These are phyloP conservation scores for Rhododendron kiyosumense DNA, from an alignment of 148 eudicot genomes.

Conservation along the genomic window DNA sequence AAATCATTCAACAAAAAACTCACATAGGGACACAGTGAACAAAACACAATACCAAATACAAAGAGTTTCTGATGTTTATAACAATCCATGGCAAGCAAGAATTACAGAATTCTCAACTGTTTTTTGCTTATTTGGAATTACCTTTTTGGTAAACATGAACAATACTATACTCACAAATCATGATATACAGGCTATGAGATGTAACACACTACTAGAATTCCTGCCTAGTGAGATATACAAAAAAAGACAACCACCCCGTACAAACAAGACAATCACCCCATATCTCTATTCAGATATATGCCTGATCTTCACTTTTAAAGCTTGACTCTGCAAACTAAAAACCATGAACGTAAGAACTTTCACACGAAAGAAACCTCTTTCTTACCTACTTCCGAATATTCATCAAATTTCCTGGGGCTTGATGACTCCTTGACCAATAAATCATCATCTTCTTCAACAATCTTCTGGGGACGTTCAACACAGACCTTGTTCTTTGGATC, in stretches of 20 bases:
- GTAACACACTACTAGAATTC: not conserved
- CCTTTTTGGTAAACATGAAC: not conserved
- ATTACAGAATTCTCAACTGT: not conserved
- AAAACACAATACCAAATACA: not conserved
- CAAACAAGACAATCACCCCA: not conserved
- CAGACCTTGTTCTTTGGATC: not conserved
- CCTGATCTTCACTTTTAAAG: not conserved
- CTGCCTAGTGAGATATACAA: not conserved
- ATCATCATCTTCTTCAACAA: not conserved
- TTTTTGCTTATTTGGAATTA: not conserved
- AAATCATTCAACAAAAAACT: not conserved
- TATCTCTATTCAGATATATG: not conserved
- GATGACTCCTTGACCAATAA: not conserved
- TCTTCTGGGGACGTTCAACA: not conserved
- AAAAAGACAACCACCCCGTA: not conserved
- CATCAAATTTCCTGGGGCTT: conserved; percentile 11
- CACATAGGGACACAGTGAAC: not conserved
- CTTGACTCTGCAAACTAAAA: not conserved
- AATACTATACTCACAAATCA: not conserved
- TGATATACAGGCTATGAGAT: not conserved
- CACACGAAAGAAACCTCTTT: not conserved
- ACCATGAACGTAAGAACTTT: not conserved
- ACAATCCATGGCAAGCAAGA: not conserved
- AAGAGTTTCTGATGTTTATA: not conserved
- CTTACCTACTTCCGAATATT: not conserved